A percentile compares a stretch with the other conserved stretches of the same genome.
phyloP scores from a whole-genome alignment of 495 filamentous ascomycete genomes.

The Cryomyces minteri region DNA sequence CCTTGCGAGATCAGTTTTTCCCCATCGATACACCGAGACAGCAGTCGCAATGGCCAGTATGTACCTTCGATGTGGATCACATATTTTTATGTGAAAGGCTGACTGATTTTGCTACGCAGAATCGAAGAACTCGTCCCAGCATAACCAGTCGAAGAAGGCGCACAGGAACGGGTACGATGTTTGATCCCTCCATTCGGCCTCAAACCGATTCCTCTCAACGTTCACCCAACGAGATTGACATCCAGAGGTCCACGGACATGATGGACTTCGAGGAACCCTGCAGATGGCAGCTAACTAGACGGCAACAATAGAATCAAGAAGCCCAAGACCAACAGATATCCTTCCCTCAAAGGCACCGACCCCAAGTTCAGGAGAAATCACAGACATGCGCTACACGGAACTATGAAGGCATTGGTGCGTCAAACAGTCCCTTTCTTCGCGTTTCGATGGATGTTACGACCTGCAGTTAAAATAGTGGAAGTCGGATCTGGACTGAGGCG shows the following conservation, averaged over 20 bases:
- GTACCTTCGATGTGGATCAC: conserved; percentile 3
- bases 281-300: not conserved
- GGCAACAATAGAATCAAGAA: conserved; percentile 70
- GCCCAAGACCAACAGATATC: conserved; percentile 97
- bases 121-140: conserved; percentile 99
- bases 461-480: not conserved
- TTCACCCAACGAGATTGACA: not conserved
- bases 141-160: conserved; percentile 91
- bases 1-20: conserved; percentile 1
- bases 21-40: too few species aligned
- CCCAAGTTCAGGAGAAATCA: conserved; percentile 99
- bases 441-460: not conserved
- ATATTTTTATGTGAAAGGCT: not conserved
- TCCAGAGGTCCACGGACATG: not conserved
- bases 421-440: not conserved
- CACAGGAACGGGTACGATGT: conserved; percentile 85
- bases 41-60: conserved; percentile 32
- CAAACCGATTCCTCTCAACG: not conserved
- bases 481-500: not conserved
- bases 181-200: not conserved
- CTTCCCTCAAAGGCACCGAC: conserved; percentile 95
- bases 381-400: conserved; percentile 96
- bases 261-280: too few species aligned
- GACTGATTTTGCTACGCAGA: conserved; percentile 29
- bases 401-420: conserved; percentile 91